Conservation (phyloP, 441 rosid species). For the Arabidopsis hybrid region DNA sequence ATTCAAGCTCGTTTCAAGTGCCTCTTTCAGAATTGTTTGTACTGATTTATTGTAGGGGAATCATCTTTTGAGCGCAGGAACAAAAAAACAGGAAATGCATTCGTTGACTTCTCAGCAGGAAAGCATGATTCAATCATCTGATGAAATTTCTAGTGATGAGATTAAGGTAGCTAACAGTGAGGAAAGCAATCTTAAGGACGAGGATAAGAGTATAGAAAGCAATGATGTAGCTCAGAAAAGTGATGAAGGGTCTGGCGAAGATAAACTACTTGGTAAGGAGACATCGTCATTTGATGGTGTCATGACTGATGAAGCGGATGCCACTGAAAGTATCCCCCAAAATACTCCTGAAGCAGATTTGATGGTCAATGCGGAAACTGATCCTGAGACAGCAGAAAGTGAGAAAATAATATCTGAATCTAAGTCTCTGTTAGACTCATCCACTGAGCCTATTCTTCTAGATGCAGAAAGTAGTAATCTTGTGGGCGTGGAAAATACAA, state of each 20-base stretch:
- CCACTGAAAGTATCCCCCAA: slow-evolving; percentile 37
- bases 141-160: slow-evolving; percentile 45
- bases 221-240: slow-evolving; percentile 48
- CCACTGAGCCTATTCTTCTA: slow-evolving; percentile 29
- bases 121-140: slow-evolving; percentile 47
- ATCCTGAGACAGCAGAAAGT: slow-evolving; percentile 45
- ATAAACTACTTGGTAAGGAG: slow-evolving; percentile 44
- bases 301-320: slow-evolving; percentile 43
- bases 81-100: slow-evolving; percentile 66
- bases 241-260: slow-evolving; percentile 50
- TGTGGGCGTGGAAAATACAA: slow-evolving; percentile 35
- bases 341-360: slow-evolving; percentile 48
- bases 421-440: slow-evolving; percentile 10
- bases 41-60: neutral
- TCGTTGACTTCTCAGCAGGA: slow-evolving; percentile 75
- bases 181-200: slow-evolving; percentile 45
- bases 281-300: slow-evolving; percentile 40
- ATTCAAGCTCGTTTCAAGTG: slow-evolving; percentile 8
- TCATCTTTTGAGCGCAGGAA: slow-evolving; percentile 52
- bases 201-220: slow-evolving; percentile 43
- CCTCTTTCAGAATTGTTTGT: neutral
- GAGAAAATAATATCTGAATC: slow-evolving; percentile 51
- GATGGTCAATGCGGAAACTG: slow-evolving; percentile 49
- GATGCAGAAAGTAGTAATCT: slow-evolving; percentile 33
- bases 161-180: slow-evolving; percentile 45